Evolutionary conservation across 2,329 filamentous ascomycete species (phyloP), one percentile per base, ranked within the genome.

Genomic region (Rachicladosporium sp.): DNA sequence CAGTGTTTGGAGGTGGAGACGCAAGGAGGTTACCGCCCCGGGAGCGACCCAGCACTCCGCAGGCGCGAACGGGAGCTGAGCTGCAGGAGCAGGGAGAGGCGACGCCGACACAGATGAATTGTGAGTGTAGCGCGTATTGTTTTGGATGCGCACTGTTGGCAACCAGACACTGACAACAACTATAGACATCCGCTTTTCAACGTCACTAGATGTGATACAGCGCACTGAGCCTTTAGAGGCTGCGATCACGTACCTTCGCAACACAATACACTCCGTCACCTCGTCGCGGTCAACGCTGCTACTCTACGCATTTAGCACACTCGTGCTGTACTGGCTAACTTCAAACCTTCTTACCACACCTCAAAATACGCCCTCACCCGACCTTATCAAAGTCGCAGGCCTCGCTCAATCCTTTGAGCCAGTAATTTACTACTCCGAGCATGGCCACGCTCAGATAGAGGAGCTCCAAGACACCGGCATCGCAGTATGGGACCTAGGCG

Each of bases 381-480:
- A 95, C 57, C 71, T 96, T 10, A 81, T 94, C 56, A 94, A 93
- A 59, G 81, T 95, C 15, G 88, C 88, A 3, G 80, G 82, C 37
- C 76, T 96, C 48, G 88, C 88, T 36, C 85, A 85, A 52, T 86
- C 86, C 7, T 93, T 95, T 55, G 89, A 95, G 59, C 89, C 89
- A 4, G 72, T 95, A 33, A 93, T 96, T 46, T 91, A 91, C 65
- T 94, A 93, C 57, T 93, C 87, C 0, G 87, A 95, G 55, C 82
- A 88, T 56, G 87, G 87, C 6, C 79, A 87, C 33, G 74, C 79
- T 30, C 87, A 94, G 55, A 86, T 94, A 31, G 79, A 81, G 42
- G 85, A 93, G 47, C 67, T 96, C 36, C 87, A 93, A 60, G 86
- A 91, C 40, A 94, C 88, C 0, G 85, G 87, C 33, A 80, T 93